phyloP scores from a whole-genome alignment of 192 early-diverging fungal genomes.

The Backusella morwellensis region DNA sequence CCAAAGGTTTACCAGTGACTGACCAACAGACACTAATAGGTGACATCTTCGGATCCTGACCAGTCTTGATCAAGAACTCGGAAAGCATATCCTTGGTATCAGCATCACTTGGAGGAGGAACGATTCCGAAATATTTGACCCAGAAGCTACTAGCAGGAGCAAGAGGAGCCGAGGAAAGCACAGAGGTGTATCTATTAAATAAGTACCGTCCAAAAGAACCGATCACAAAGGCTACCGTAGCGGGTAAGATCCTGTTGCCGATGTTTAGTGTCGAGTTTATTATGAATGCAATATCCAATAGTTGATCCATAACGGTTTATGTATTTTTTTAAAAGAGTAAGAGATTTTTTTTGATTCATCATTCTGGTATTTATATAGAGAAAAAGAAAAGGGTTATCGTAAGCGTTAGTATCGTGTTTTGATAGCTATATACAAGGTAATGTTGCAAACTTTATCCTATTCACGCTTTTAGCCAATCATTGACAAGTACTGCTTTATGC shows the following conservation, averaged over 20 bases:
- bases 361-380: neutral
- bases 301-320: neutral
- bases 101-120: conserved; percentile 27
- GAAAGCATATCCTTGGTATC: conserved; percentile 24
- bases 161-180: conserved; percentile 9
- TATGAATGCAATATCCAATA: neutral
- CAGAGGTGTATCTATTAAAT: conserved; percentile 12
- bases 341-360: neutral
- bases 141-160: conserved; percentile 19
- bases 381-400: neutral
- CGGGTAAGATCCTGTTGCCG: neutral
- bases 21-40: conserved; percentile 33
- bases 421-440: neutral
- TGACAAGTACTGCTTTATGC: neutral
- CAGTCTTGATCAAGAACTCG: conserved; percentile 20
- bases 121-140: conserved; percentile 22
- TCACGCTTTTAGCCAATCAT: conserved; percentile 9
- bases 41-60: conserved; percentile 8
- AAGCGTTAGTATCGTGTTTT: neutral
- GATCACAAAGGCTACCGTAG: neutral
- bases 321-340: neutral
- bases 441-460: neutral
- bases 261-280: neutral
- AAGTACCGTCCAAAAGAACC: neutral
- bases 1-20: conserved; percentile 20